Percentiles rank a stretch among this genome's conserved stretches.
These are phyloP conservation scores for Didymella lethalis DNA, from an alignment of 2,329 filamentous ascomycete species.

Conservation along the genomic window DNA sequence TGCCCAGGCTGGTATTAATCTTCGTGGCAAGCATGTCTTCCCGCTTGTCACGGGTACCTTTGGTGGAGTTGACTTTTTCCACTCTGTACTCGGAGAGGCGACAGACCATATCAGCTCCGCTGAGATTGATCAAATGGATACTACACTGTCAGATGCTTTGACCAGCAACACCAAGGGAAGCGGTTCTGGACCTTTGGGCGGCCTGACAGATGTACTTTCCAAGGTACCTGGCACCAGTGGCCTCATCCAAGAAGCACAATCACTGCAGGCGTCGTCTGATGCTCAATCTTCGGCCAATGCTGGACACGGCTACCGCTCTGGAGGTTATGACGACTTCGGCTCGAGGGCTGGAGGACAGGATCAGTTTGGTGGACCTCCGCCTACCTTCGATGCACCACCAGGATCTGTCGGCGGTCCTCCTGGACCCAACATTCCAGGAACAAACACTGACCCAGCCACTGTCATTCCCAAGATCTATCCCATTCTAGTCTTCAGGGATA, in stretches of 20 bases:
- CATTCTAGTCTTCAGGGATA: slow-evolving; percentile 92
- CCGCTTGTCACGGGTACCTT: slow-evolving; percentile 65
- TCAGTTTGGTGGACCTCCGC: slow-evolving; percentile 42
- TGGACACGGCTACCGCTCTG: slow-evolving; percentile 53
- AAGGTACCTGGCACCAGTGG: slow-evolving; percentile 71
- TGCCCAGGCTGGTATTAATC: slow-evolving; percentile 54
- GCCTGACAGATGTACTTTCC: slow-evolving; percentile 73
- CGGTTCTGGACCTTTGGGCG: slow-evolving; percentile 43
- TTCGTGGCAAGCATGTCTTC: slow-evolving; percentile 58
- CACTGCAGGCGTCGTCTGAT: slow-evolving; percentile 58
- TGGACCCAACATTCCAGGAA: slow-evolving; percentile 70
- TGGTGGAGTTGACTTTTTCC: slow-evolving; percentile 61
- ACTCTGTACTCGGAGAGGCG: slow-evolving; percentile 60
- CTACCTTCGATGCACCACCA: slow-evolving; percentile 53
- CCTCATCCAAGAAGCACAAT: slow-evolving; percentile 57
- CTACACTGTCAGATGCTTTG: slow-evolving; percentile 53
- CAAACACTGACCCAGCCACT: slow-evolving; percentile 73
- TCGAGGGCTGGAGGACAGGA: slow-evolving; percentile 53
- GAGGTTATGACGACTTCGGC: slow-evolving; percentile 52
- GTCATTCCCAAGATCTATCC: slow-evolving; percentile 79
- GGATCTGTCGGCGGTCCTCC: slow-evolving; percentile 56
- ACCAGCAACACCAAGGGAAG: slow-evolving; percentile 42
- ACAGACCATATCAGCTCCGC: slow-evolving; percentile 59
- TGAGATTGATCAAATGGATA: slow-evolving; percentile 58
- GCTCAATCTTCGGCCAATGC: slow-evolving; percentile 55